Conservation (phyloP, 176 grass and related monocot species). For the Secale cereale region DNA sequence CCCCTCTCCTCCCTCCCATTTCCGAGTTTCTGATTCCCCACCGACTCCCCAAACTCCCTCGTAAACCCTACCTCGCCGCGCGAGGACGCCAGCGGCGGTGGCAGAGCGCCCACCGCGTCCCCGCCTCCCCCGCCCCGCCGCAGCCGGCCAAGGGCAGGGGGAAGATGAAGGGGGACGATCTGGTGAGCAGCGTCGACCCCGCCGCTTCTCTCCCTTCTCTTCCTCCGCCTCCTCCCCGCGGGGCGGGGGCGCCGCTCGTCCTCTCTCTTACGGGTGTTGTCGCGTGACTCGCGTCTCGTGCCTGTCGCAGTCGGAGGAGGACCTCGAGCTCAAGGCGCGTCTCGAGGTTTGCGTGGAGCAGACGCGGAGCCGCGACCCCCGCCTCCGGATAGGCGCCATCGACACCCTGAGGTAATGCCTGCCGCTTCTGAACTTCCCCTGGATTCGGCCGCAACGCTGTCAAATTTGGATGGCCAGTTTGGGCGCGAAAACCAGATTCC, state of each 20-base stretch:
- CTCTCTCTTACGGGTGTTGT: background rate
- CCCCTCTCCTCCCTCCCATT: no score
- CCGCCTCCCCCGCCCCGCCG: background rate
- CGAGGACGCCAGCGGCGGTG: background rate
- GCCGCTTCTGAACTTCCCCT: background rate
- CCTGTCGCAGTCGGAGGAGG: slow-evolving; percentile 76
- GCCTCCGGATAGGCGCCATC: slow-evolving; percentile 66
- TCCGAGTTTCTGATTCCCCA: no score
- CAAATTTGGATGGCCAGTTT: background rate
- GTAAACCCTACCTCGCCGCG: no score
- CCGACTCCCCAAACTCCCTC: no score
- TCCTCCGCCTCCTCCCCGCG: background rate
- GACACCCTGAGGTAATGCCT: slow-evolving; percentile 82
- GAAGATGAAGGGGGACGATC: slow-evolving; percentile 55
- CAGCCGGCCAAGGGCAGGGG: slow-evolving; percentile 19
- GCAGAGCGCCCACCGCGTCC: background rate
- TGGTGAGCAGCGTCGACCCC: slow-evolving; percentile 27
- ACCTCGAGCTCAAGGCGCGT: slow-evolving; percentile 83
- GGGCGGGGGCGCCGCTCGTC: no score
- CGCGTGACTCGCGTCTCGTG: background rate
- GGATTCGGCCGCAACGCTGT: background rate
- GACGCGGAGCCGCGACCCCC: slow-evolving; percentile 20
- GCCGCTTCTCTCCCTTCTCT: background rate
- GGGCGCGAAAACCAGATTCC: background rate
- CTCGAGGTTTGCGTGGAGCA: slow-evolving; percentile 40